A percentile compares a stretch with the other conserved stretches of the same genome.
These are phyloP conservation scores for Fusarium compactum DNA, from an alignment of 2,329 filamentous ascomycete genomes.

Conservation along the genomic window DNA sequence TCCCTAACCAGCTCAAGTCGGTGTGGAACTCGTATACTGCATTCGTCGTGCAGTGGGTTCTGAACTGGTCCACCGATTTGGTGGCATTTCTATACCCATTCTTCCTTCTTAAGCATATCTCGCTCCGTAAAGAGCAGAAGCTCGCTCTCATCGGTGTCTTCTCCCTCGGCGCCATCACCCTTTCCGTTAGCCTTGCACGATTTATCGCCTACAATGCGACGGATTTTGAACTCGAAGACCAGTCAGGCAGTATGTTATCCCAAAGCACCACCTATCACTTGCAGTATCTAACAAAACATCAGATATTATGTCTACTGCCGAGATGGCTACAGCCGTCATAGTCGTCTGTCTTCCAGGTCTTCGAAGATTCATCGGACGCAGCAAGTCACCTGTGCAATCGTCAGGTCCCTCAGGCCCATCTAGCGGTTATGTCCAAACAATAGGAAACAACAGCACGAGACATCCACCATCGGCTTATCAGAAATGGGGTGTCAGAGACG, in stretches of 20 bases:
- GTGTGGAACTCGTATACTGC: constrained; percentile 21
- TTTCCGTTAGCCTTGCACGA: constrained; percentile 7
- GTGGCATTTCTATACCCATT: constrained; percentile 15
- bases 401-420: neutral
- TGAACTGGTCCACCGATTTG: constrained; percentile 17
- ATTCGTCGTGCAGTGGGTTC: constrained; percentile 14
- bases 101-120: constrained; percentile 17
- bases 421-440: constrained; percentile 3
- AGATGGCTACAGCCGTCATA: constrained; percentile 20
- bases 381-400: constrained; percentile 6
- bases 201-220: constrained; percentile 24
- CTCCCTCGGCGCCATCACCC: constrained; percentile 13
- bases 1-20: constrained; percentile 15
- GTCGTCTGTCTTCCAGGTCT: constrained; percentile 16
- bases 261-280: accelerated
- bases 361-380: constrained; percentile 11
- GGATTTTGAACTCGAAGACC: constrained; percentile 18
- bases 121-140: constrained; percentile 13
- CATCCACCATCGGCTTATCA: constrained; percentile 1
- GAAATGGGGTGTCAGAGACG: constrained; percentile 20
- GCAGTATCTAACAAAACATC: neutral
- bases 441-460: neutral
- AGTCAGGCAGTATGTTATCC: constrained; percentile 7
- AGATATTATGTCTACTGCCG: constrained; percentile 9
- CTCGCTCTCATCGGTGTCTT: constrained; percentile 17